Conservation (phyloP, 2,329 filamentous ascomycete genomes). For the Cladophialophora chaetospira region DNA sequence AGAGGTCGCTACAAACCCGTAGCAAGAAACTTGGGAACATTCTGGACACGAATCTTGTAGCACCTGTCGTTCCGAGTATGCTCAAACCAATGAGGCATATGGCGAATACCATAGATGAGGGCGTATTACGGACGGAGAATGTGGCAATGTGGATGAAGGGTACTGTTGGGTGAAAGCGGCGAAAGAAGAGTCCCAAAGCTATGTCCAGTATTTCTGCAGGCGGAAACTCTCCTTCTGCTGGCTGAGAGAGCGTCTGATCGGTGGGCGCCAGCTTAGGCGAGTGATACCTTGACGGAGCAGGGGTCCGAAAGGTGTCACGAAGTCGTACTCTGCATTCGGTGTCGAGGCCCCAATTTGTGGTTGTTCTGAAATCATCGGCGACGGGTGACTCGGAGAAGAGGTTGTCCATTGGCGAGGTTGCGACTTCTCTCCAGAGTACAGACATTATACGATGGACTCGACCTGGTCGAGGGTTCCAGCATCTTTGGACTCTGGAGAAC, state of each 20-base stretch:
- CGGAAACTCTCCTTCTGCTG: constrained; percentile 41
- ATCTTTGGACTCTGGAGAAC: constrained; percentile 46
- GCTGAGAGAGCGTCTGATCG: constrained; percentile 36
- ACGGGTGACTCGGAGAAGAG: constrained; percentile 38
- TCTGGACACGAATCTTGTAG: constrained; percentile 51
- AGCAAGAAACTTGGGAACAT: constrained; percentile 48
- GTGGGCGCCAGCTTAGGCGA: constrained; percentile 29
- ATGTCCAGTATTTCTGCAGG: constrained; percentile 58
- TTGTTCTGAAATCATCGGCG: constrained; percentile 26
- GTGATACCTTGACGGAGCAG: constrained; percentile 25
- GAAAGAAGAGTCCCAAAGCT: constrained; percentile 56
- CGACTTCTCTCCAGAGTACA: constrained; percentile 45
- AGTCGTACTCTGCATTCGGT: constrained; percentile 46
- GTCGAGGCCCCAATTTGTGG: constrained; percentile 40
- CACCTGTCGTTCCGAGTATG: constrained; percentile 54
- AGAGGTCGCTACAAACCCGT: constrained; percentile 47
- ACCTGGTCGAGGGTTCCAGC: constrained; percentile 45
- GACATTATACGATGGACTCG: constrained; percentile 45
- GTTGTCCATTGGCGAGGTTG: constrained; percentile 42
- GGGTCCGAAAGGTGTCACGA: constrained; percentile 41
- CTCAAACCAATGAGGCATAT: constrained; percentile 58
- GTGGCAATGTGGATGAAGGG: constrained; percentile 58
- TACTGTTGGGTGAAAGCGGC: constrained; percentile 55
- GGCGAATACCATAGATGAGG: constrained; percentile 50
- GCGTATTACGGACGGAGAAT: constrained; percentile 53